Base-by-base conservation (phyloP, 371 early-diverging fungal species). In the Mortierella sp. region DNA sequence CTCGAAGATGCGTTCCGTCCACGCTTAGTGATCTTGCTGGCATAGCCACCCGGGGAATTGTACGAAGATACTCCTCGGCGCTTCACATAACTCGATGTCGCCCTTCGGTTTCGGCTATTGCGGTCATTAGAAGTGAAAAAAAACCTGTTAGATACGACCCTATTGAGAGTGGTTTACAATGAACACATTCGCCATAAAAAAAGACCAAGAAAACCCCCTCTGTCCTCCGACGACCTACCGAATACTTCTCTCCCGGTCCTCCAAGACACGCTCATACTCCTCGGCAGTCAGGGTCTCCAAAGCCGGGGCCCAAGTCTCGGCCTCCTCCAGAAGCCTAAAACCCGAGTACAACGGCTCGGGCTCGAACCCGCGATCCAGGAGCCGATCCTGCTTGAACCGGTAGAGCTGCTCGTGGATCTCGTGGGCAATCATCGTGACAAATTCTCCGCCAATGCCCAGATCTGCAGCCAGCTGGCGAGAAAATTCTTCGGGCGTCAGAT, bases 401-500 rank as follows among this genome's bases (percentile, higher is more conserved):
- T 90, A 91, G 9, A 98, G 85, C 71, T 97, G 97, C 70, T 97
- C 98, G 44, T 96, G 93, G 50, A 98, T 96, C 53, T 93, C 92
- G 83, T 95, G 94, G 1, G 98, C 94, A 74, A 97, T 95, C 34
- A 96, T 88, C 0, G 95, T 85, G 2, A 94, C 92, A 83, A 96
- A 98, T 79, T 98, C 98, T 6, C 97, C 97, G 8, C 96, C 97
- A 9, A 98, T 85, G 4, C 97, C 97, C 19, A 97, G 81, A 69
- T 98, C 99, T 16, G 94, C 88, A 8, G 94, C 92, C 68, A 97
- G 86, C 37, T 89, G 91, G 24, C 88, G 87, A 34, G 97, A 94
- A 85, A 97, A 98, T 37, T 93, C 92, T 84, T 97, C 97, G 0
- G 99, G 99, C 13, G 91, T 90, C n/a, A 90, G 74, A 29, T 90